Evolutionary conservation across 495 filamentous ascomycete species (phyloP), one percentile per base, ranked within the genome.

Genomic region (Penicillium argentinense): DNA sequence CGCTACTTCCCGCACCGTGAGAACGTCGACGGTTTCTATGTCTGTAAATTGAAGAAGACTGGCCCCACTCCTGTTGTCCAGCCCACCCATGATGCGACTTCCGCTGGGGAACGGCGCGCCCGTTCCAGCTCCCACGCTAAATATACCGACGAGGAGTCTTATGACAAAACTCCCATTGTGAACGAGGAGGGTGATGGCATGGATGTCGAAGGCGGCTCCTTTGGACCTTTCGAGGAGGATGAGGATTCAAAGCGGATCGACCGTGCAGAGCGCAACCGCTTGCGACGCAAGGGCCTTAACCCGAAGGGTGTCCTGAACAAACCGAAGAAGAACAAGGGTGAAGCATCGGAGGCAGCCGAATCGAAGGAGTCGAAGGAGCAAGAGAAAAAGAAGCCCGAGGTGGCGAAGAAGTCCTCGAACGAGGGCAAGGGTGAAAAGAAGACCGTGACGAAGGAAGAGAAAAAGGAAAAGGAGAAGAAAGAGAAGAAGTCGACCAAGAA

Each of bases 21-120:
- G 74, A 98, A 98, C 72, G 88, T 98, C 19, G 93, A 98, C 54
- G 93, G 93, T 42, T 98, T 98, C 83, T 98, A 95, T 64, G 93
- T 97, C 45, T 86, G 88, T 59, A 98, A 97, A 69, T 84, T 98
- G 62, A 92, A 95, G 72, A 98, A 98, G 80, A 80, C 79, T 22
- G 93, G 81, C 9, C 87, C 86, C 0, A 87, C 84, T 9, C 82
- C 86, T 0, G 68, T 71, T 23, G 77, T 77, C 27, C 75, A 79
- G 47, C 59, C 70, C 14, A 68, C 54, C 13, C 64, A 59, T 13
- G 66, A 49, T 16, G 45, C 55, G 16, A 53, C 53, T 33, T 59
- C 45, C 13, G 21, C 52, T 16, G 51, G 53, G 19, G 28, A 51
- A 2, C 49, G 32, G 14, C 64, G 54, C 4, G 36, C 48, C 37